Evolutionary conservation across 345 rosid species (phyloP), one percentile per base, ranked within the genome.

Genomic region (Populus ilicifolia): DNA sequence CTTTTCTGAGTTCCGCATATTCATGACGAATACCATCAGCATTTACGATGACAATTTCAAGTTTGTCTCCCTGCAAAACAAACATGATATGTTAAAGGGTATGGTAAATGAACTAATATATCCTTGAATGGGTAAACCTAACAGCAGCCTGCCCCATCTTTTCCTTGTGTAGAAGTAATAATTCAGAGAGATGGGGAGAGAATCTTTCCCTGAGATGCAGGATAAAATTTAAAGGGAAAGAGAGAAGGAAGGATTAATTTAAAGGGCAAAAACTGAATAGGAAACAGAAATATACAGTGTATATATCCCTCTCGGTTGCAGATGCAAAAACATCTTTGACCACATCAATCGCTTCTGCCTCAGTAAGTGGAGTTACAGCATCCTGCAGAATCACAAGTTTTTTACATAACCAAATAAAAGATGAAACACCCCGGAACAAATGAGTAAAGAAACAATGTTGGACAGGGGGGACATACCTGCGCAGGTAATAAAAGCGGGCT

Each of bases 251-350:
- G 23, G 9, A 36, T 3, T 35, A 8, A 33, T 30, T 30, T 6
- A 23, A 35, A 67, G 46, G 4, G 41, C 1, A 48, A 18, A 70
- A 27, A 25, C 5, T 8, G 21, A 33, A 70, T 20, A 38, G n/a
- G 25, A 71, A 10, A 71, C 25, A 70, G 59, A 62, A 73, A 86
- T 97, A 88, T 84, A 92, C 97, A 64, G 99, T 94, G 86, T 94
- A 94, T 72, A 94, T 92, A 83, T 96, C 99, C 73, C 97, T 92
- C 90, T 96, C 98, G 5, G 97, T 89, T 80, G 99, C 99, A 68
- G 99, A 92, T 44, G 92, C 97, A 83, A 94, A 96, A 74, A 86
- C 89, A 69, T 94, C 93, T 89, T 92, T 93, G 39, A 95, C 97
- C 84, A 95, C 85, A 80, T 95, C 98, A 74, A 94, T 77, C 17